Base-by-base conservation (phyloP, 1,139 yeast genomes). In the Suhomyces choctaworum region DNA sequence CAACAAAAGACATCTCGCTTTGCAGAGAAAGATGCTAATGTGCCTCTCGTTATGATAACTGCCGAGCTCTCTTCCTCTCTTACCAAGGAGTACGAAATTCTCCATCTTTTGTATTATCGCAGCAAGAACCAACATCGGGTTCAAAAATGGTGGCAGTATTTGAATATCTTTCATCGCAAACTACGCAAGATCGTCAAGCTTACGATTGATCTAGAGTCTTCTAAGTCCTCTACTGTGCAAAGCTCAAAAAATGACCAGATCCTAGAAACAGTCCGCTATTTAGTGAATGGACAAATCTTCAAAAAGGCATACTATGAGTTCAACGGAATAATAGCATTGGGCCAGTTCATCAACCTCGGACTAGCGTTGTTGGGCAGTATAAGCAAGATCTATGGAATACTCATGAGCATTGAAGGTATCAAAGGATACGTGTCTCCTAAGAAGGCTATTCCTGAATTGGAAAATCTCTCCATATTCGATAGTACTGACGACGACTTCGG, bases 331-430 rank as follows among this genome's bases (percentile, higher is more conserved):
- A 66, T 88, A 6, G 80, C 85, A 0, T 69, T 84, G 40, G 95
- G 92, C 0, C 96, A 89, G 52, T 89, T 82, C 52, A 70, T 87
- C 5, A 73, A 82, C 2, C 58, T 88, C 10, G 96, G 95, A 1
- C 70, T 89, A 44, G 77, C 85, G 0, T 57, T 88, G 31, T 51
- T 87, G 4, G 95, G 86, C 0, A 40, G 65, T 15, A 46, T 79
- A 27, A 72, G 87, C 2, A 68, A 70, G 40, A 51, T 86, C 3
- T 58, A 67, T 44, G 42, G 44, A 2, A 32, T 69, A 26, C 55
- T 73, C 26, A 48, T 52, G 5, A 49, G 59, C 20, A 52, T 54
- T 8, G 52, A 52, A 2, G 62, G 56, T 6, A 42, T 42, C 11
- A 27, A 35, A 13, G 34, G 30, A 2, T n/a, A 32, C 9, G 17